Percentiles rank a stretch among this genome's conserved stretches.
Conservation (phyloP, 352 stramenopile genomes). For the Pythium sp. region DNA sequence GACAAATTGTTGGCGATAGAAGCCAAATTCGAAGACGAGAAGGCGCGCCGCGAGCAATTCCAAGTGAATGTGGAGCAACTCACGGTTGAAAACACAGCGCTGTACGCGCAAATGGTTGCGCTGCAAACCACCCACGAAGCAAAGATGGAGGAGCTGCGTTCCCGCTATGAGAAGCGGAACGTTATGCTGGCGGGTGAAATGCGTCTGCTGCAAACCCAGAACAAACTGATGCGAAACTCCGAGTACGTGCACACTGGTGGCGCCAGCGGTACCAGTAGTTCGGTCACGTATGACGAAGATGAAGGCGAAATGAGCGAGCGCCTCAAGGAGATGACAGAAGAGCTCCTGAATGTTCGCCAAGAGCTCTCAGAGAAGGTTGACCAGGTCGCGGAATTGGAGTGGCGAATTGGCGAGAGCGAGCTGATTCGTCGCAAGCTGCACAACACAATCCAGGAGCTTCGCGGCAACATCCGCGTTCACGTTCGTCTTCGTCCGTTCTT, state of each 20-base stretch:
- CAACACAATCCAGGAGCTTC: conserved; percentile 99
- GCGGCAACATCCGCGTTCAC: conserved; percentile 99
- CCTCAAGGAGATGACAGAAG: conserved; percentile 70
- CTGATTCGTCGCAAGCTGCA: conserved; percentile 93
- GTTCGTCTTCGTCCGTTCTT: conserved; percentile 92
- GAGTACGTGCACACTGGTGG: conserved; percentile 23
- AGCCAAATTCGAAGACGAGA: conserved; percentile 77
- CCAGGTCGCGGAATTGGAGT: conserved; percentile 65
- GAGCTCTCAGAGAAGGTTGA: conserved; percentile 63
- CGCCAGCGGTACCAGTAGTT: conserved; percentile 2
- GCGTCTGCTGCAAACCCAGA: conserved; percentile 74
- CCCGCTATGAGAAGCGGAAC: conserved; percentile 70
- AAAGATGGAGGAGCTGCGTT: conserved; percentile 77
- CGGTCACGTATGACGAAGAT: conserved; percentile 28
- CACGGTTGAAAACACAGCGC: conserved; percentile 79
- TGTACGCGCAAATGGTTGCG: conserved; percentile 87
- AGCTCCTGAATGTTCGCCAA: conserved; percentile 56
- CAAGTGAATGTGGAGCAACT: conserved; percentile 86
- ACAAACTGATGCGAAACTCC: conserved; percentile 58
- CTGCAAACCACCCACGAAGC: conserved; percentile 78
- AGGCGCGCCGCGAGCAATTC: conserved; percentile 78
- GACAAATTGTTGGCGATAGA: conserved; percentile 67
- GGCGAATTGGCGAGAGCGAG: conserved; percentile 58
- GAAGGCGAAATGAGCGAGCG: conserved; percentile 45
- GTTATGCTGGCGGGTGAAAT: conserved; percentile 68